phyloP scores from a whole-genome alignment of 805 yeast species.

The Starmerella gropengiesseri region DNA sequence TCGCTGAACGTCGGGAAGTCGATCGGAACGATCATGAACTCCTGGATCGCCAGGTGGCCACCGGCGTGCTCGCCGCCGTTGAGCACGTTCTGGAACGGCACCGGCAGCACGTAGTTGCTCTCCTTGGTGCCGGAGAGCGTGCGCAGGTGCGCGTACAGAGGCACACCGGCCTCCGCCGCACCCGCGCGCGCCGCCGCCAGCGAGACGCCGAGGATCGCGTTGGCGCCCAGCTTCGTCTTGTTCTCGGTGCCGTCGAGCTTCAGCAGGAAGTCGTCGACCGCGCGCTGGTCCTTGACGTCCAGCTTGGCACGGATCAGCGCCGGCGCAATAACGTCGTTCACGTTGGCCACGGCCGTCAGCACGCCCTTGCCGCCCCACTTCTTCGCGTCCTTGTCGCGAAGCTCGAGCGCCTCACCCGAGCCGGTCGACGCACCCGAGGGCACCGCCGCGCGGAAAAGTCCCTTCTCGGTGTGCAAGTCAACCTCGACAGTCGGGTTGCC shows the following conservation, averaged over 20 bases:
- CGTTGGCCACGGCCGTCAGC: constrained; percentile 90
- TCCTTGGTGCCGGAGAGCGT: constrained; percentile 63
- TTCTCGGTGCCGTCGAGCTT: constrained; percentile 92
- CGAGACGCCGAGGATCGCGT: constrained; percentile 97
- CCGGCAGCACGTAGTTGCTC: constrained; percentile 83
- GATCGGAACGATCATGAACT: constrained; percentile 97
- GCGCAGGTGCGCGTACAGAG: constrained; percentile 86
- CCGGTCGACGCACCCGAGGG: constrained; percentile 99
- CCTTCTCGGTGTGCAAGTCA: constrained; percentile 84
- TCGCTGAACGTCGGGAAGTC: constrained; percentile 85
- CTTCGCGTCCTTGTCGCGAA: constrained; percentile 95
- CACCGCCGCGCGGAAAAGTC: constrained; percentile 91
- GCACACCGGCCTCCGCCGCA: constrained; percentile 89
- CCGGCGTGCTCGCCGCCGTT: constrained; percentile 99
- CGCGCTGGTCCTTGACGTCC: constrained; percentile 77
- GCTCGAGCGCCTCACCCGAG: constrained; percentile 95
- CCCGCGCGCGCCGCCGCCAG: constrained; percentile 96
- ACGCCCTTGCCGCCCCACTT: constrained; percentile 99
- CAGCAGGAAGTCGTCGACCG: constrained; percentile 75
- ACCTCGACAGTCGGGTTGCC: constrained; percentile 99
- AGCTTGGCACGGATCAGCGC: constrained; percentile 71
- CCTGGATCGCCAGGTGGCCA: constrained; percentile 98
- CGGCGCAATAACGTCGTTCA: constrained; percentile 89
- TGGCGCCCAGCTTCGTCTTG: constrained; percentile 97
- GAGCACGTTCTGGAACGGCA: constrained; percentile 95